Conservation (phyloP, 108 stramenopile species). For the Aureococcus anophagefferens region DNA sequence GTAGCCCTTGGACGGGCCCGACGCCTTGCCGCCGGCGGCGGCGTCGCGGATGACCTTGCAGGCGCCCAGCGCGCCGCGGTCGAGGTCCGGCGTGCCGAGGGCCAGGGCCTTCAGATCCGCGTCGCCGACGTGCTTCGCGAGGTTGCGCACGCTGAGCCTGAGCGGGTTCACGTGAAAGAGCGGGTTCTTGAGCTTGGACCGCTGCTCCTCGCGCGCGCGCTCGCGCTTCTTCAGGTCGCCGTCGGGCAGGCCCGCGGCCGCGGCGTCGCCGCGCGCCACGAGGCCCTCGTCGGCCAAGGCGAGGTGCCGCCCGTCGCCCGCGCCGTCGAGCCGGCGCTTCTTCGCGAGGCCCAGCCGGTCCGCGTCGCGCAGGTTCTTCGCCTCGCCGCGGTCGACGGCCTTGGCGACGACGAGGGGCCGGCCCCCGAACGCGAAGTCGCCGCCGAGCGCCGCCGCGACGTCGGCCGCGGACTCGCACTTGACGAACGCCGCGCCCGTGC, state of each 20-base stretch:
- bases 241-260: conserved; percentile 66
- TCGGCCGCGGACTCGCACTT: conserved; percentile 43
- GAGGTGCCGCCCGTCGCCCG: conserved; percentile 79
- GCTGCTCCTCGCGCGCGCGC: conserved; percentile 74
- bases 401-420: conserved; percentile 1
- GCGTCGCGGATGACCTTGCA: conserved; percentile 68
- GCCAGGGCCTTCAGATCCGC: conserved; percentile 58
- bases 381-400: neutral
- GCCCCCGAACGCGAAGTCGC: conserved; percentile 8
- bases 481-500: conserved; percentile 80
- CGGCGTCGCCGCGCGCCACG: conserved; percentile 42
- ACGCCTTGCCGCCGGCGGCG: conserved; percentile 28
- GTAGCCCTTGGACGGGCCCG: conserved; percentile 75
- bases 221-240: conserved; percentile 78
- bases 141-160: conserved; percentile 77
- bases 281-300: conserved; percentile 87
- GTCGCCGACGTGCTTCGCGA: conserved; percentile 78
- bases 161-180: conserved; percentile 91
- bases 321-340: neutral
- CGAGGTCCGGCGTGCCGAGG: neutral
- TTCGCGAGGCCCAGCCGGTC: neutral
- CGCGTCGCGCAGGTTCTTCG: neutral
- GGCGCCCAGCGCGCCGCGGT: conserved; percentile 65
- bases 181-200: conserved; percentile 80
- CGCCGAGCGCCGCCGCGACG: conserved; percentile 20